Evolutionary conservation across 768 basidiomycete species (phyloP).

Genomic region (Tricholomella constricta): DNA sequence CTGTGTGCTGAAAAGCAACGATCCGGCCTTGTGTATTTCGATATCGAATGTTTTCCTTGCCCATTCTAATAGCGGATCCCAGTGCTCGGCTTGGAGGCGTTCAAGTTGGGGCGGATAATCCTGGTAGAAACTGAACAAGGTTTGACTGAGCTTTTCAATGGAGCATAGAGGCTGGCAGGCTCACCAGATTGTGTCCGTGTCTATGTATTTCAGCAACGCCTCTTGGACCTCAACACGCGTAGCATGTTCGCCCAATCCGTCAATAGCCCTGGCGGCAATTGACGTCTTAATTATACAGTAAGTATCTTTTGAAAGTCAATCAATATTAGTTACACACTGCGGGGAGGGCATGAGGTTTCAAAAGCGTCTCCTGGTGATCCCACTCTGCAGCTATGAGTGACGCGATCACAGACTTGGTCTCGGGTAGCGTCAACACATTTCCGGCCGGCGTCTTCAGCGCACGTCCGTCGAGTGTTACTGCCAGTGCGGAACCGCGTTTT

Average conservation of each 20-base stretch:
- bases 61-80: slow-evolving; percentile 90
- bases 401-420: slow-evolving; percentile 70
- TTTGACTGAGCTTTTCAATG: background rate
- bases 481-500: slow-evolving; percentile 49
- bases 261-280: slow-evolving; percentile 85
- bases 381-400: slow-evolving; percentile 92
- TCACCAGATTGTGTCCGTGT: slow-evolving; percentile 94
- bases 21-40: slow-evolving; percentile 68
- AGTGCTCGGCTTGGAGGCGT: slow-evolving; percentile 75
- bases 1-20: slow-evolving; percentile 72
- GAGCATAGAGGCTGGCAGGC: slow-evolving; percentile 4
- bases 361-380: slow-evolving; percentile 85
- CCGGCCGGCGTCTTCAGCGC: slow-evolving; percentile 88
- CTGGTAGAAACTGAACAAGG: slow-evolving; percentile 70
- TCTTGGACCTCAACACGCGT: slow-evolving; percentile 64
- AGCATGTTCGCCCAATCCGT: slow-evolving; percentile 61
- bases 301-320: background rate
- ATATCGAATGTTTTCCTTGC: slow-evolving; percentile 64
- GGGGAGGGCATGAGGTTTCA: slow-evolving; percentile 91
- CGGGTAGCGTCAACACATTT: slow-evolving; percentile 71
- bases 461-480: slow-evolving; percentile 79
- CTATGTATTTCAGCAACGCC: slow-evolving; percentile 79
- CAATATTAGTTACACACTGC: slow-evolving; percentile 54
- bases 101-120: slow-evolving; percentile 76
- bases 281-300: slow-evolving; percentile 66